Percentiles rank a stretch among this genome's conserved stretches.
Conservation (phyloP, 768 basidiomycete genomes). For the Suillus americanus region DNA sequence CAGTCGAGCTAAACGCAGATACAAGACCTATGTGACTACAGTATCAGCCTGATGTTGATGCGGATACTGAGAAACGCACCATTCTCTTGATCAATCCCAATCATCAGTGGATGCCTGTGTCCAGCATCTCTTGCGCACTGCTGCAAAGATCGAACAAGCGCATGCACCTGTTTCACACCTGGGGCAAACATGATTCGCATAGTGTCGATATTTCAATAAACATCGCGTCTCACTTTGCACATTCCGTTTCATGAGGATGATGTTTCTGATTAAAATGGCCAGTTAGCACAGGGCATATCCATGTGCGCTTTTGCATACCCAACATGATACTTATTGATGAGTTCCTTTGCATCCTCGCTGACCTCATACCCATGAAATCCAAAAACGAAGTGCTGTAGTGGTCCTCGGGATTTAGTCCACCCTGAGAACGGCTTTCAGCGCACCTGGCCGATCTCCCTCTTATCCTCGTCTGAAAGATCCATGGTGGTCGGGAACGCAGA, state of each 20-base stretch:
- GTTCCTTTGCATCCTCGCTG: constrained; percentile 49
- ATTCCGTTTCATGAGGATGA: constrained; percentile 72
- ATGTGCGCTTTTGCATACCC: constrained; percentile 35
- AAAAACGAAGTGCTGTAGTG: constrained; percentile 64
- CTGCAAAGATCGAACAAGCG: constrained; percentile 51
- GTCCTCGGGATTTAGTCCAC: neutral
- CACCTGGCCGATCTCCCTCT: constrained; percentile 49
- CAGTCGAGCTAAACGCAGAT: constrained; percentile 60
- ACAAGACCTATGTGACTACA: constrained; percentile 48
- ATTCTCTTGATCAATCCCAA: constrained; percentile 76
- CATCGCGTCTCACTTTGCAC: constrained; percentile 42
- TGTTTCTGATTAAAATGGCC: constrained; percentile 32
- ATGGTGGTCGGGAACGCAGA: constrained; percentile 13
- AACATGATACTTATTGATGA: constrained; percentile 62
- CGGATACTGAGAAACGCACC: constrained; percentile 36
- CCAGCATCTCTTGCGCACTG: constrained; percentile 54
- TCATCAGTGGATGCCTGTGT: constrained; percentile 55
- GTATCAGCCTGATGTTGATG: neutral
- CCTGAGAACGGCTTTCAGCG: neutral
- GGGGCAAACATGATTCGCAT: constrained; percentile 3
- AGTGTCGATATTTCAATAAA: neutral
- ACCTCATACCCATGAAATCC: constrained; percentile 63
- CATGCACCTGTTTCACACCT: constrained; percentile 54
- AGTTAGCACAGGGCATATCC: neutral
- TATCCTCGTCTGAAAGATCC: constrained; percentile 32